These are phyloP conservation scores for Axilococcus clingmanii DNA, from an alignment of 139 green algal species.

Conservation along the genomic window DNA sequence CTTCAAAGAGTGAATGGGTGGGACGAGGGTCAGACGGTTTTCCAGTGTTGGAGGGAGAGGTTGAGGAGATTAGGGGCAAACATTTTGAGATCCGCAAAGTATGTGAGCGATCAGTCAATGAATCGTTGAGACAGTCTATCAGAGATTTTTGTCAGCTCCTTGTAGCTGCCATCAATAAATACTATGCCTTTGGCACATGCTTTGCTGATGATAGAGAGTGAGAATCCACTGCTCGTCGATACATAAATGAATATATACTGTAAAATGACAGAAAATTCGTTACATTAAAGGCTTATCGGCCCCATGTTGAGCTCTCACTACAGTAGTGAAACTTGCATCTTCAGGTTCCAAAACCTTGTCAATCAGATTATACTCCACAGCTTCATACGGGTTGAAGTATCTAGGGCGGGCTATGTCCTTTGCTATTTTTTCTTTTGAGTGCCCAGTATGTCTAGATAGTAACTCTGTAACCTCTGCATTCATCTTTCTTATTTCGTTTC, in stretches of 20 bases:
- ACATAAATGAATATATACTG: constrained; percentile 16
- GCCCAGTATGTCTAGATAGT: constrained; percentile 66
- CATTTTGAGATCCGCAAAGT: constrained; percentile 56
- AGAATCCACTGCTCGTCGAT: too few relatives aligned
- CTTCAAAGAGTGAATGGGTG: constrained; percentile 63
- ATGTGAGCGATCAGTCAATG: constrained; percentile 42
- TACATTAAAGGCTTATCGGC: neutral
- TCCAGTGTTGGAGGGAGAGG: constrained; percentile 57
- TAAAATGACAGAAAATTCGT: neutral
- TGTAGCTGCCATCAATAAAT: constrained; percentile 63
- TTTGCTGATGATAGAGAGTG: constrained; percentile 71
- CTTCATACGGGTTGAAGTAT: constrained; percentile 90
- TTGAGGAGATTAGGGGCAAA: constrained; percentile 54
- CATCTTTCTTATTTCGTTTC: constrained; percentile 82
- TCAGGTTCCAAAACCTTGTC: constrained; percentile 67
- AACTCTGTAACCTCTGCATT: constrained; percentile 73
- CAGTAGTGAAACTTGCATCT: constrained; percentile 15
- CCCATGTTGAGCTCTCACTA: constrained; percentile 14
- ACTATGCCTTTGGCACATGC: constrained; percentile 79
- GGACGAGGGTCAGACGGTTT: constrained; percentile 62
- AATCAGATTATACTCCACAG: constrained; percentile 87
- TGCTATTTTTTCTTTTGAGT: constrained; percentile 70
- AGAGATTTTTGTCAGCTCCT: constrained; percentile 56
- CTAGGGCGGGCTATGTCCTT: constrained; percentile 73
- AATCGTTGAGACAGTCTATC: constrained; percentile 47